These are phyloP conservation scores for Perkinsela sp. DNA, from an alignment of 208 protist genomes.

Conservation along the genomic window DNA sequence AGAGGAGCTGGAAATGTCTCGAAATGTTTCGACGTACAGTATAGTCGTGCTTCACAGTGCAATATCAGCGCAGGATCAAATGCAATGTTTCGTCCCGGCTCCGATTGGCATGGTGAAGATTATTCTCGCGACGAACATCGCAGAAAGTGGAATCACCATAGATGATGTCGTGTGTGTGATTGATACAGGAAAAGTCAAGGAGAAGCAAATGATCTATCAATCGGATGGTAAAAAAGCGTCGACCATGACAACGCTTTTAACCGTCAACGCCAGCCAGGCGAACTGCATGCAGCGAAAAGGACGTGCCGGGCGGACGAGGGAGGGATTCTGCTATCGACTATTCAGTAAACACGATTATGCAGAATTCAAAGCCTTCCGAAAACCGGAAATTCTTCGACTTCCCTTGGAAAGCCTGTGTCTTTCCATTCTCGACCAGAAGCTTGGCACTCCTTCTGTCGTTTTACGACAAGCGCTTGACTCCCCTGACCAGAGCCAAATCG, in stretches of 20 bases:
- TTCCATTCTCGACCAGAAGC: not conserved
- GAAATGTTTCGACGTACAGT: constrained; percentile 16
- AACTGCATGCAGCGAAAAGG: constrained; percentile 59
- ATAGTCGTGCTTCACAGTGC: constrained; percentile 58
- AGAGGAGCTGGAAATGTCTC: constrained; percentile 14
- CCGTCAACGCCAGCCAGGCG: constrained; percentile 36
- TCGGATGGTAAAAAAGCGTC: constrained; percentile 4
- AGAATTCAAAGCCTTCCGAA: constrained; percentile 55
- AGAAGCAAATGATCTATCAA: constrained; percentile 37
- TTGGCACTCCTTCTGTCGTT: constrained; percentile 11
- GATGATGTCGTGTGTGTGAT: constrained; percentile 78
- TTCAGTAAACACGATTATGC: constrained; percentile 27
- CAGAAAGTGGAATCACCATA: constrained; percentile 83
- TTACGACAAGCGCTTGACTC: constrained; percentile 32
- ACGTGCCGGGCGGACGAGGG: constrained; percentile 56
- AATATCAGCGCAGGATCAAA: constrained; percentile 54
- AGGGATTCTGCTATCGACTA: constrained; percentile 45
- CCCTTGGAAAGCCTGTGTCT: constrained; percentile 59
- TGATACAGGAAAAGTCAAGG: constrained; percentile 73
- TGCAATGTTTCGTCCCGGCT: constrained; percentile 55
- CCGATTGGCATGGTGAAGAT: constrained; percentile 50
- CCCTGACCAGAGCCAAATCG: constrained; percentile 18
- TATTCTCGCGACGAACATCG: constrained; percentile 81
- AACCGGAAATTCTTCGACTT: constrained; percentile 62
- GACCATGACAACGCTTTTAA: constrained; percentile 35